Conservation (phyloP, 2,329 filamentous ascomycete species). For the Alternaria tenuissima region DNA sequence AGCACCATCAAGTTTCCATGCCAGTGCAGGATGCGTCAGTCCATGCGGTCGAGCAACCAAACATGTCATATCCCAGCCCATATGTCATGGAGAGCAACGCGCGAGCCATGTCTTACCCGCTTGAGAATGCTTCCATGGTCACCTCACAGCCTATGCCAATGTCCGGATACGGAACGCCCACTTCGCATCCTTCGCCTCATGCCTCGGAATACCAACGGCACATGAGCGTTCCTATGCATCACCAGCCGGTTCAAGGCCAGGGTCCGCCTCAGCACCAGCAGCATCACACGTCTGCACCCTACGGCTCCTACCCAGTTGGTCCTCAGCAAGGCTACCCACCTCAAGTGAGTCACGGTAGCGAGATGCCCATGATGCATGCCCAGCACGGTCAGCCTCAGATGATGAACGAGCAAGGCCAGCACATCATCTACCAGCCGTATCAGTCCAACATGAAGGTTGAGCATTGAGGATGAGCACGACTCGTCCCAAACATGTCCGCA, state of each 20-base stretch:
- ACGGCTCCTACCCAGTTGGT: constrained; percentile 37
- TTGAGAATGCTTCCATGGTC: constrained; percentile 49
- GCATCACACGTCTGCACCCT: constrained; percentile 39
- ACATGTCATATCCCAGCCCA: constrained; percentile 46
- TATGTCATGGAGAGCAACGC: constrained; percentile 51
- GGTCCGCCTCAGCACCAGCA: constrained; percentile 36
- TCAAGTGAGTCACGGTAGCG: constrained; percentile 44
- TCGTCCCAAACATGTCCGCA: constrained; percentile 12
- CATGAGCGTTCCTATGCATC: constrained; percentile 48
- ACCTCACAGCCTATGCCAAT: constrained; percentile 49
- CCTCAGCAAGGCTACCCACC: constrained; percentile 46
- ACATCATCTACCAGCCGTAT: constrained; percentile 50
- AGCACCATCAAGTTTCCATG: constrained; percentile 46
- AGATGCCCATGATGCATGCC: constrained; percentile 51
- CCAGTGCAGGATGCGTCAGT: constrained; percentile 43
- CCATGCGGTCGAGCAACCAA: constrained; percentile 40
- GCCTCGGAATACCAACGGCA: constrained; percentile 49
- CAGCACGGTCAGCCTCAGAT: constrained; percentile 46
- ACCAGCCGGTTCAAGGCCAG: constrained; percentile 39
- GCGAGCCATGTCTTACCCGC: constrained; percentile 51
- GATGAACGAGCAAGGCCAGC: constrained; percentile 50
- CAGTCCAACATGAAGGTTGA: constrained; percentile 53
- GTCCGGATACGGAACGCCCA: constrained; percentile 49
- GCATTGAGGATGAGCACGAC: constrained; percentile 33
- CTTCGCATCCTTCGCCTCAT: constrained; percentile 48